Base-by-base conservation (phyloP, 1,284 basidiomycete species). In the Fomes fomentarius region DNA sequence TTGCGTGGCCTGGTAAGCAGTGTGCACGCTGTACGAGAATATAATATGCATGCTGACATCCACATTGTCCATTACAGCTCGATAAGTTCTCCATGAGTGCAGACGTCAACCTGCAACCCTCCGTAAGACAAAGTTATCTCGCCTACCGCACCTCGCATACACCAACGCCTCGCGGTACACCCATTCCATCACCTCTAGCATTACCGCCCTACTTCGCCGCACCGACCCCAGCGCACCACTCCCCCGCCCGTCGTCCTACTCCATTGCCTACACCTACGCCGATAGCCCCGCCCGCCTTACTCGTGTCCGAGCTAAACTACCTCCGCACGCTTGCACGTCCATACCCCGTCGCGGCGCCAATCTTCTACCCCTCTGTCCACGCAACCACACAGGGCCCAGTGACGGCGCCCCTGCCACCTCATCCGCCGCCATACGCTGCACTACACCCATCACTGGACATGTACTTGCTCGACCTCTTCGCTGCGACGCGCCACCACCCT, bases 81-180 rank as follows among this genome's bases (percentile, higher is more conserved):
- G 89, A 93, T 66, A 82, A 80, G 58, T 93, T 93, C 67, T 76
- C 88, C 2, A 84, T 93, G 78, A 91, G 87, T 61, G 79, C 80
- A 4, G 81, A 81, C 37, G 70, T 91, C 47, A 52, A 46, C 8
- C 50, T 70, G n/a, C 47, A 61, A 1, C 51, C 64, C 0, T 52
- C 61, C 11, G 50, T 62, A 1, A 63, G 67, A n/a, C 66, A 67
- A 30, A 52, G 60, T 21, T 67, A 66, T 45, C 52, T 58, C 7
- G 54, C 67, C 4, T 67, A 66, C 41, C 64, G 67, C 12, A 50
- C 55, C 10, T 52, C 63, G 10, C 57, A 62, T 22, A 45, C 62
- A 5, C 52, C 63, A 5, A 65, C 66, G 2, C 66, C 66, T 7
- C 60, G 64, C n/a, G 59, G 62, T 4, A 63, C 69, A 1, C 66